These are phyloP conservation scores for Skeletonema tropicum DNA, from an alignment of 108 stramenopile genomes.

Conservation along the genomic window DNA sequence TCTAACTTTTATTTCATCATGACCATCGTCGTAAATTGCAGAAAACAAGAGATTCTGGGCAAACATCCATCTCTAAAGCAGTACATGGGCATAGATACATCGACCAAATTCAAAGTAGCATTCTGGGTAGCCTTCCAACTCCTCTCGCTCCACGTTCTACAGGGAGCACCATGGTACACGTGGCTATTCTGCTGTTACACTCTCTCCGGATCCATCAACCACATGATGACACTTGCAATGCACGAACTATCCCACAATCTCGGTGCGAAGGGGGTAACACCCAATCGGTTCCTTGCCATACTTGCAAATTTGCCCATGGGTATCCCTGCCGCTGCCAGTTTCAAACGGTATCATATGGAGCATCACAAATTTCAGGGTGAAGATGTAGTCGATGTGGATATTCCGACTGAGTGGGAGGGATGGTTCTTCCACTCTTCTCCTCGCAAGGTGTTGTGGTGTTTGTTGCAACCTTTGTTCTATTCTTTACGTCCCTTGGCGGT, in stretches of 20 bases:
- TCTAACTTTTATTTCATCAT: neutral
- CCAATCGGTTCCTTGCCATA: conserved; percentile 81
- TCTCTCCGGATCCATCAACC: conserved; percentile 82
- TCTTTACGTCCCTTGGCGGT: conserved; percentile 85
- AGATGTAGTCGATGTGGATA: conserved; percentile 86
- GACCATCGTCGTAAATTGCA: neutral
- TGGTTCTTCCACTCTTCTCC: conserved; percentile 66
- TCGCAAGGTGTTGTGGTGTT: conserved; percentile 84
- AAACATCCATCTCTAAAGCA: conserved; percentile 85
- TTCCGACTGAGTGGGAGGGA: conserved; percentile 84
- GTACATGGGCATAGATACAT: conserved; percentile 79
- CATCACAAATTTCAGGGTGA: conserved; percentile 93
- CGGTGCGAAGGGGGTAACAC: conserved; percentile 63
- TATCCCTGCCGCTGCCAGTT: conserved; percentile 81
- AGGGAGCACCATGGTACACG: conserved; percentile 49
- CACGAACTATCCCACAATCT: conserved; percentile 95
- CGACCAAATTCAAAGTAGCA: conserved; percentile 67
- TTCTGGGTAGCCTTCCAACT: conserved; percentile 62
- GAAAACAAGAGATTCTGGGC: conserved; percentile 78
- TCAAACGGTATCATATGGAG: conserved; percentile 95
- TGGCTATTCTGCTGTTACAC: conserved; percentile 69
- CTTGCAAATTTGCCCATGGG: conserved; percentile 90
- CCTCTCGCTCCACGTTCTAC: conserved; percentile 62
- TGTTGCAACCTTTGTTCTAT: conserved; percentile 88
- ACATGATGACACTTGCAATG: conserved; percentile 86